Base-by-base conservation (phyloP, 306 rosid genomes). In the Vigna trinervia region DNA sequence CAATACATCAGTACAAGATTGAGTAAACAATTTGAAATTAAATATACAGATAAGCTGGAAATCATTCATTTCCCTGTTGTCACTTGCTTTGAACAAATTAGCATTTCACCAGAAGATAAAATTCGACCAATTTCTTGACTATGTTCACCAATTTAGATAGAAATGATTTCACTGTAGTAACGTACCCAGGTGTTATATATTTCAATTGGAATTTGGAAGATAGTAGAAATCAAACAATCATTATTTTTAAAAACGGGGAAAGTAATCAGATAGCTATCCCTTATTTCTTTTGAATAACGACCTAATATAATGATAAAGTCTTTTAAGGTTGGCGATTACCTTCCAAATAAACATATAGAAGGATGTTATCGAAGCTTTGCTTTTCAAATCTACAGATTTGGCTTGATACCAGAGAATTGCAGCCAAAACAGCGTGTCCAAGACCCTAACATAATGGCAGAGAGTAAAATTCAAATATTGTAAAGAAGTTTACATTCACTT, bases 261-360 rank as follows among this genome's bases (percentile, higher is more conserved):
- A 60, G 34, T 11, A 61, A 53, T 7, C 58, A 46, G 17, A 48
- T 45, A 58, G 46, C 12, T 60, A 32, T 43, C 19, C 46, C 46
- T 41, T 41, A 41, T 41, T 41, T 41, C 46, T 41, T 41, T 41
- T 41, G 46, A 41, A 72, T 28, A 45, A 12, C 5, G 50, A 11
- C 5, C 50, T 45, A 36, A 26, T 65, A 58, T 67, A 76, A 65
- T 56, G 82, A 61, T 61, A 69, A 52, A 62, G 22, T 47, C 39
- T 30, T 30, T 12, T 36, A 14, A 54, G 69, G 48, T 70, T 20
- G 39, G 66, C 48, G 39, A 81, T 77, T 87, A 95, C 99, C 99
- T 90, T 90, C 97, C 99, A 95, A 81, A 95, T 92, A 69, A 95
- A 90, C 98, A 95, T 95, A 85, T 95, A 95, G 78, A 92, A 95